phyloP scores from a whole-genome alignment of 2,329 filamentous ascomycete species.

The Aspergillus fijiensis region DNA sequence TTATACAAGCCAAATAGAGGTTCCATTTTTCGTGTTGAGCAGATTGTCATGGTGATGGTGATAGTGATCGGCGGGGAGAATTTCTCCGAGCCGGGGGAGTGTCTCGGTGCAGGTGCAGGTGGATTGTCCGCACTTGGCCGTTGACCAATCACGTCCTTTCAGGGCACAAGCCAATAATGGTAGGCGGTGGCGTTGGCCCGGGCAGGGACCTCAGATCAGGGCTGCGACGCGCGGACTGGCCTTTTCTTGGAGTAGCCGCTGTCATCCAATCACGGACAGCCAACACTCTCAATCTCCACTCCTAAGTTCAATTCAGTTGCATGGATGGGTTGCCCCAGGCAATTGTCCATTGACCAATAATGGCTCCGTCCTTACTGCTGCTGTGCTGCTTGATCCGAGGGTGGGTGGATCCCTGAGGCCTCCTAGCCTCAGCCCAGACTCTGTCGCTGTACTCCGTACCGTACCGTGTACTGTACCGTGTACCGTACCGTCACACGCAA shows the following conservation, averaged over 20 bases:
- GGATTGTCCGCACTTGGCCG: not conserved
- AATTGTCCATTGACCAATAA: conserved; percentile 21
- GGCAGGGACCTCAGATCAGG: conserved; percentile 16
- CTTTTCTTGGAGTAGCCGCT: not conserved
- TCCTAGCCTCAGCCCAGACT: not conserved
- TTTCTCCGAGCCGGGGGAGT: not conserved
- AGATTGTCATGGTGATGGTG: not conserved
- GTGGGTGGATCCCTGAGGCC: conserved; percentile 6
- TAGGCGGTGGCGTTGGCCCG: not conserved
- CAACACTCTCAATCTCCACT: not conserved
- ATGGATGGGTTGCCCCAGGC: conserved; percentile 9
- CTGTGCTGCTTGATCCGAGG: conserved; percentile 19
- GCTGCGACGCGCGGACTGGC: conserved; percentile 21
- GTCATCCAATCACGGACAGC: conserved; percentile 10
- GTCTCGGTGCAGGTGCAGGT: not conserved
- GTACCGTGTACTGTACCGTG: conserved; percentile 20
- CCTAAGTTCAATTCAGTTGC: not conserved
- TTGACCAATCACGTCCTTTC: conserved; percentile 14
- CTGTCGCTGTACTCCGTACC: conserved; percentile 12
- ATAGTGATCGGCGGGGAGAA: not conserved
- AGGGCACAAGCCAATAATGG: conserved; percentile 15
- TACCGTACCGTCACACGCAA: conserved; percentile 17
- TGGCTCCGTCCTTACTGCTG: conserved; percentile 15
- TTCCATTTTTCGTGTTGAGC: not conserved
- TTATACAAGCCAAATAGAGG: conserved; percentile 19